A percentile compares a stretch with the other conserved stretches of the same genome.
Conservation (phyloP, 192 early-diverging fungal species). For the Physocladia obscura region DNA sequence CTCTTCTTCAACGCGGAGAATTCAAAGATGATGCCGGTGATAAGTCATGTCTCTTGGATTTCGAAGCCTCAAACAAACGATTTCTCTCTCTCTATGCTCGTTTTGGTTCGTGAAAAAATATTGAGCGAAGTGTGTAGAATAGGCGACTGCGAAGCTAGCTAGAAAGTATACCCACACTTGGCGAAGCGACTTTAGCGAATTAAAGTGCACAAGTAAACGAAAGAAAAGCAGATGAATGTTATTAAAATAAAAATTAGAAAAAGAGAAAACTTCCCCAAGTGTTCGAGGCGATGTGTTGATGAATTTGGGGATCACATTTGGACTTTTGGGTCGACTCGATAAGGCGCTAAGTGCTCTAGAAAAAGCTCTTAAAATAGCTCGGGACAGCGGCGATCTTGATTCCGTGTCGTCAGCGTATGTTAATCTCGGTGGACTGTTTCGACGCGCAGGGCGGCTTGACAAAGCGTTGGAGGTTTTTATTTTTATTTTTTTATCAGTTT, state of each 20-base stretch:
- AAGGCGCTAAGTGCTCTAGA: not conserved
- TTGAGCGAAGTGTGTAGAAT: too few species aligned
- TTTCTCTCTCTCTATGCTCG: not conserved
- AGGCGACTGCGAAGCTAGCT: too few species aligned
- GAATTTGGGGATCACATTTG: conserved; percentile 13
- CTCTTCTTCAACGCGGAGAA: conserved; percentile 11
- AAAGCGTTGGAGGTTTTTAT: conserved; percentile 7
- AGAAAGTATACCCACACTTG: too few species aligned
- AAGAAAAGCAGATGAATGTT: too few species aligned
- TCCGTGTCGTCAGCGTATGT: not conserved
- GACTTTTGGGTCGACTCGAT: not conserved
- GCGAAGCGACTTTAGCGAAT: too few species aligned
- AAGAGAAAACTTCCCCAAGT: not conserved
- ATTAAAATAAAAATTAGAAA: not conserved
- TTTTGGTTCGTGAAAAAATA: not conserved
- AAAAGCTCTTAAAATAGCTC: conserved; percentile 4
- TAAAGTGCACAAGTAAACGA: too few species aligned
- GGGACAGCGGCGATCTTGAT: not conserved
- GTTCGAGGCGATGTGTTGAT: conserved; percentile 7
- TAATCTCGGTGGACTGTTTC: conserved; percentile 1
- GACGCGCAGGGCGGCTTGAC: not conserved
- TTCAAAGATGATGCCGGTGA: conserved; percentile 3
- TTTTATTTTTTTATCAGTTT: too few species aligned
- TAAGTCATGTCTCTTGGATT: not conserved
- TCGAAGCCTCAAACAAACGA: not conserved